Conservation (phyloP, 352 stramenopile species). For the Globisporangium alternatum region DNA sequence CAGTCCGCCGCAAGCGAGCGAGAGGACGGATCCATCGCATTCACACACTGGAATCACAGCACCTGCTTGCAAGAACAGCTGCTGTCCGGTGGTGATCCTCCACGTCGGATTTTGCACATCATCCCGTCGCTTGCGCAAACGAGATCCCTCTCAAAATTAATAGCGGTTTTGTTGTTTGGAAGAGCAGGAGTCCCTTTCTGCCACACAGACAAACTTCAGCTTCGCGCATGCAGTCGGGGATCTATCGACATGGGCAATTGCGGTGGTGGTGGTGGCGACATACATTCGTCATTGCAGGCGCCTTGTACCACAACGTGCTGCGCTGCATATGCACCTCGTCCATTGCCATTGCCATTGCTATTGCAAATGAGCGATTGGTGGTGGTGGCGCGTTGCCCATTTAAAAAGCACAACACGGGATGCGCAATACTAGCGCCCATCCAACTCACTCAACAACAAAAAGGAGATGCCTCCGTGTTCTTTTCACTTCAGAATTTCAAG, state of each 20-base stretch:
- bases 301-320: neutral
- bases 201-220: constrained; percentile 12
- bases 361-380: neutral
- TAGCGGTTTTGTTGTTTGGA: neutral
- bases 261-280: neutral
- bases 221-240: neutral
- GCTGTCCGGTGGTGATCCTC: constrained; percentile 1
- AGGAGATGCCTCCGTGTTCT: neutral
- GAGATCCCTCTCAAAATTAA: constrained; percentile 4
- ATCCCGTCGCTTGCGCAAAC: constrained; percentile 2
- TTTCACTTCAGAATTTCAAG: constrained; percentile 24
- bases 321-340: neutral
- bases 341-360: neutral
- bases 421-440: constrained; percentile 11
- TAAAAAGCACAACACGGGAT: constrained; percentile 2
- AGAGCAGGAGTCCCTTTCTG: constrained; percentile 3
- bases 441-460: neutral
- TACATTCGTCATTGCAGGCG: neutral
- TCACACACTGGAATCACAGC: constrained; percentile 1
- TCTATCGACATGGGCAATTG: neutral
- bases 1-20: too few species aligned
- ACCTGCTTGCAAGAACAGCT: neutral
- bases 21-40: neutral
- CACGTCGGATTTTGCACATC: neutral
- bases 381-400: neutral